phyloP scores from a whole-genome alignment of 2,329 filamentous ascomycete species.

The Trichoderma atrobrunneum region DNA sequence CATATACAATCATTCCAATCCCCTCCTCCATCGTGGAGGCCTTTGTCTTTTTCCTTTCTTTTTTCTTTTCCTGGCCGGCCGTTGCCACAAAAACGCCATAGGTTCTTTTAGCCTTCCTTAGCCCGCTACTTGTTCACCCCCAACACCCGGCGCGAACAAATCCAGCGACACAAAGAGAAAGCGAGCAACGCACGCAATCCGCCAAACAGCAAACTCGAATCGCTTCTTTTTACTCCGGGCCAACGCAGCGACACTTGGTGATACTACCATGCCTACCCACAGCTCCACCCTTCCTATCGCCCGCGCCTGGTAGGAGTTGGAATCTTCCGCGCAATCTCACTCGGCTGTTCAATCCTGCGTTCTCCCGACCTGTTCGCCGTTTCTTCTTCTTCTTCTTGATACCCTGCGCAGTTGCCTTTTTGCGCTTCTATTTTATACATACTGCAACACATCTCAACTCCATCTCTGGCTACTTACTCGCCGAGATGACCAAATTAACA shows the following conservation, averaged over 20 bases:
- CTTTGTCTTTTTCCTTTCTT: not conserved
- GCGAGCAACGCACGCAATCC: not conserved
- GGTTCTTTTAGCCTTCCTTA: not conserved
- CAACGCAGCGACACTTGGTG: slow-evolving; percentile 5
- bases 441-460: not conserved
- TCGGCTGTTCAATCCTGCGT: not conserved
- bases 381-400: slow-evolving; percentile 10
- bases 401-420: slow-evolving; percentile 15
- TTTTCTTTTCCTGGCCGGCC: not conserved
- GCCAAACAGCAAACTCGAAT: not conserved
- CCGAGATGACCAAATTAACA: slow-evolving; percentile 6
- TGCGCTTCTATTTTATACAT: slow-evolving; percentile 1
- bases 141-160: not conserved
- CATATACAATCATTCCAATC: not conserved
- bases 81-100: slow-evolving; percentile 4
- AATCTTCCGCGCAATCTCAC: slow-evolving; percentile 4
- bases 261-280: slow-evolving; percentile 16
- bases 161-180: not conserved
- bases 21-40: not conserved
- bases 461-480: not conserved
- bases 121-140: not conserved
- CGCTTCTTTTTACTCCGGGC: not conserved
- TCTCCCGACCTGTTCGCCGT: not conserved
- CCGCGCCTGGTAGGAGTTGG: slow-evolving; percentile 14
- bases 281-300: slow-evolving; percentile 14